Base-by-base conservation (phyloP, 2,329 filamentous ascomycete species). In the Chrysoporthe austroafricana region DNA sequence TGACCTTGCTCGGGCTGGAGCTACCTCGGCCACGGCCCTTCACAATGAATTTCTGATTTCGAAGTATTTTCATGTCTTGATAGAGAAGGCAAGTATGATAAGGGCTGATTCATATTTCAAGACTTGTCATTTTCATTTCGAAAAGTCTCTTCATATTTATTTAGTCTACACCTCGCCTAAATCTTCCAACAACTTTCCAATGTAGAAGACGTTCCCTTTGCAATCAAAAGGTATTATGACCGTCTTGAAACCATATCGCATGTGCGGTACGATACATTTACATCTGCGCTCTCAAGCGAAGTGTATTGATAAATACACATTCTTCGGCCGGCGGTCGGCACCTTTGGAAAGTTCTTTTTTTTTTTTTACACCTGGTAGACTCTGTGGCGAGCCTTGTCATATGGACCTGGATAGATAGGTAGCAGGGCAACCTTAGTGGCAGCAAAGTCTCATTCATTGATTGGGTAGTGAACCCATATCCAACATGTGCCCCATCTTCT, bases 401-500 rank as follows among this genome's bases (percentile, higher is more conserved):
- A 21, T 16, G 11, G 50, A 16, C 21, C 26, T 54, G 13, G 50
- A 21, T 54, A 3, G 4, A 18, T 7, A 39, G 21, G 57, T 8
- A 60, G n/a, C 8, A 39, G 36, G 21, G 8, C 16, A 14, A 8
- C 39, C n/a, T 26, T 42, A 2, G 14, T 60, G 57, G 39, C n/a
- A 13, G 57, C 36, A 43, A 46, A 8, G 14, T 56, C 39, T 64
- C 21, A 42, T 43, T 46, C 59, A 59, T 65, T 59, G 50, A 59
- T 32, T 59, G n/a, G 74, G 74, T 57, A 77, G 64, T 18, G 73
- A 70, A 32, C 77, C 82, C 82, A 88, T 85, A 60, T 89, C 85
- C 50, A 91, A 76, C 88, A 95, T 89, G 74, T 96, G 92, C 11
- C 92, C 92, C 92, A 96, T 95, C 78, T 94, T 94, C 72, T 93